Base-by-base conservation (phyloP, 805 yeast species). In the Pichia thaimueangensis region DNA sequence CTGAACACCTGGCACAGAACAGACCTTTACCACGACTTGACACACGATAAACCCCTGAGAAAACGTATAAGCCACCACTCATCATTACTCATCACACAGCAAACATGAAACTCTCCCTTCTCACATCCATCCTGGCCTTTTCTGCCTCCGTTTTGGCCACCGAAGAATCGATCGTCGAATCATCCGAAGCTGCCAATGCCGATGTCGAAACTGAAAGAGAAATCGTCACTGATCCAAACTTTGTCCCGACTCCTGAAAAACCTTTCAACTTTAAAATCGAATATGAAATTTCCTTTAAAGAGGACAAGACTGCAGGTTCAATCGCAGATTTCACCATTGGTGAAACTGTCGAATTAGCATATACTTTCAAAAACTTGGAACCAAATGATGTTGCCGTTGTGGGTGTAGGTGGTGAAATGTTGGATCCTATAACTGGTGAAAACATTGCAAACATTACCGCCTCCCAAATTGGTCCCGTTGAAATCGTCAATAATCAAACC, bases 361-460 rank as follows among this genome's bases (percentile, higher is more conserved):
- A 79, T 58, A 61, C 68, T 7, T 69, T 82, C 46, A 53, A 59
- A 38, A 82, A 82, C 56, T 62, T 69, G 29, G 84, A 80, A 49
- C 73, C 71, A 6, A 61, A 56, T 13, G 69, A 69, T 5, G 67
- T 74, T 32, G 65, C 73, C 17, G 61, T 85, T 42, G 74, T 78
- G 36, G 93, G 87, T 45, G 76, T 81, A 43, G 82, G 86, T 41
- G 93, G 93, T 42, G 55, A 70, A 41, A 70, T 84, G 61, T 65
- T 71, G 43, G 70, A 78, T 45, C 78, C 84, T 21, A 64, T 63
- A 46, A 69, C 73, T 39, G 75, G 79, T 45, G 71, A 69, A 35
- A 51, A 68, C 37, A 56, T 63, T 23, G 77, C 80, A 50, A 84
- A 85, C 59, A 67, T 86, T 57, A 77, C 93, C 21, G 73, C 77